Evolutionary conservation across 495 filamentous ascomycete genomes (phyloP), one percentile per base, ranked within the genome.

Genomic region (Penicillium coprophilum): DNA sequence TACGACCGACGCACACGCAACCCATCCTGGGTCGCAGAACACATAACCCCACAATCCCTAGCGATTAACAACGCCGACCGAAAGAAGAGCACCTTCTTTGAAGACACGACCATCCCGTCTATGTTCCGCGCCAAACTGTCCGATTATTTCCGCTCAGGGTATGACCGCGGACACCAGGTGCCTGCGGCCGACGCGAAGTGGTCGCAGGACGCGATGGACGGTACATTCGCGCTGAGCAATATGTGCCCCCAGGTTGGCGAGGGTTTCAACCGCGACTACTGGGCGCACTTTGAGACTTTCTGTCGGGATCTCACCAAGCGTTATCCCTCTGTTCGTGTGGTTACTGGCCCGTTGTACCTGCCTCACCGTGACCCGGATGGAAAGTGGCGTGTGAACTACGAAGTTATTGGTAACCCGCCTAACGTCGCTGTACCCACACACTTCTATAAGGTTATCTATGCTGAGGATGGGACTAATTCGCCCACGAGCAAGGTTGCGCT

Each of bases 211-310:
- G 94, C 95, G 17, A 93, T 98, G 87, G 86, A 98, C 74, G 90
- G 87, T 45, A 98, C 94, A 2, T 98, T 98, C 67, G 82, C 80
- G 60, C 82, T 98, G 39, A 87, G 79, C 66, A 98, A 98, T 75
- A 98, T 98, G 92, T 96, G 90, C 62, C 94, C 94, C 17, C 94
- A 98, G 72, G 93, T 98, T 3, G 94, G 94, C 48, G 89, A 94
- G 67, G 94, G 94, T 28, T 98, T 98, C 78, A 98, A 98, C 73
- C 81, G 94, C 19, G 94, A 98, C 73, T 96, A 98, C 83, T 98
- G 94, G 94, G 86, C 95, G 49, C 95, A 97, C 67, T 92, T 98
- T 64, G 94, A 98, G 73, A 91, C 96, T 62, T 98, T 97, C 71
- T 96, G 95, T 72, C 83, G 94, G 3, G 77, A 89, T 8, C 79